phyloP scores from a whole-genome alignment of 1,139 yeast species.

The Spathaspora jeffriesii region DNA sequence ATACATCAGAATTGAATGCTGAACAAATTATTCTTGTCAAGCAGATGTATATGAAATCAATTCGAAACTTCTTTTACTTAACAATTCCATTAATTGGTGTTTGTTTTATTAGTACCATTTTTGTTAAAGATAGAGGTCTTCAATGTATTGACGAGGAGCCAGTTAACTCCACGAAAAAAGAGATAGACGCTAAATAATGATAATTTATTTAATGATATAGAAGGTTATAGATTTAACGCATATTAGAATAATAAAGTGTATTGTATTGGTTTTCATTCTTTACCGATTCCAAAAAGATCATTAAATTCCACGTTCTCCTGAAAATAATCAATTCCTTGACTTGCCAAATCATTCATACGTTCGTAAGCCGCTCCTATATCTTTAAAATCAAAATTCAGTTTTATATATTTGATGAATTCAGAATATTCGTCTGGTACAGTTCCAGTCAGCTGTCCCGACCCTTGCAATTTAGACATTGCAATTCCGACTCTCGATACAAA shows the following conservation, averaged over 20 bases:
- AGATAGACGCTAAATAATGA: neutral
- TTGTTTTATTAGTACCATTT: constrained; percentile 34
- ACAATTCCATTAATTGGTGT: constrained; percentile 42
- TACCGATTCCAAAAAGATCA: constrained; percentile 6
- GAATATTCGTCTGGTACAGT: constrained; percentile 9
- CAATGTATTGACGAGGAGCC: constrained; percentile 38
- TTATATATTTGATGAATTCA: constrained; percentile 20
- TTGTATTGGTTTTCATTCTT: no score
- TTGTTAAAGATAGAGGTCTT: constrained; percentile 44
- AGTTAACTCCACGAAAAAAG: constrained; percentile 6
- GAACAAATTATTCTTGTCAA: constrained; percentile 26
- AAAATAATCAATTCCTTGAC: constrained; percentile 13
- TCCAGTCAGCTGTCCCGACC: constrained; percentile 4
- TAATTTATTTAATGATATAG: neutral
- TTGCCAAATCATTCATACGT: neutral
- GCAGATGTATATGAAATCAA: constrained; percentile 34
- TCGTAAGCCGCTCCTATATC: constrained; percentile 9
- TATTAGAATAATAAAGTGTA: neutral
- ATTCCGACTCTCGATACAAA: constrained; percentile 1
- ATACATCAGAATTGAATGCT: constrained; percentile 21
- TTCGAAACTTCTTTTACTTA: constrained; percentile 40
- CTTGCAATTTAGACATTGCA: constrained; percentile 5
- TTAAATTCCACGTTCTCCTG: constrained; percentile 13
- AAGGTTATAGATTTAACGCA: neutral
- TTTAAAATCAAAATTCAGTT: constrained; percentile 16